These are phyloP conservation scores for Acorus gramineus DNA, from an alignment of 106 monocot genomes.

Conservation along the genomic window DNA sequence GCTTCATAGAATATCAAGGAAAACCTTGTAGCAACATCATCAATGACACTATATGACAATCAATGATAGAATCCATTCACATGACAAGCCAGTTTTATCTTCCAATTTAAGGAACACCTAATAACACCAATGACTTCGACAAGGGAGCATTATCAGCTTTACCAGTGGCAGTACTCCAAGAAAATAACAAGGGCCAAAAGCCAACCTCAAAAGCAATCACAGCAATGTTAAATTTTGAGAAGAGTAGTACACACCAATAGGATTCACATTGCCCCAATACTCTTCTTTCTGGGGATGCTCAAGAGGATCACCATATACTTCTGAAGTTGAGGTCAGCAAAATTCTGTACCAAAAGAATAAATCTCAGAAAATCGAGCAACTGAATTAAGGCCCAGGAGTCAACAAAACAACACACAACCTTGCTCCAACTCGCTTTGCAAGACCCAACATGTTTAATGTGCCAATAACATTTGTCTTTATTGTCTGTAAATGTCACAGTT, in stretches of 20 bases:
- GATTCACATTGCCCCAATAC: conserved; percentile 99
- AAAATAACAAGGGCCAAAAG: too few relatives aligned
- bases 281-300: conserved; percentile 95
- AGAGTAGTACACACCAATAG: conserved; percentile 51
- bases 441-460: conserved; percentile 26
- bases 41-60: too few relatives aligned
- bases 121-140: too few relatives aligned
- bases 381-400: background rate
- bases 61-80: too few relatives aligned
- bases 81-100: too few relatives aligned
- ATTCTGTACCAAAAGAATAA: conserved; percentile 36
- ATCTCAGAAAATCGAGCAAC: background rate
- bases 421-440: conserved; percentile 24
- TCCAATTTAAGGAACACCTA: too few relatives aligned
- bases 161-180: too few relatives aligned
- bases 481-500: conserved; percentile 12
- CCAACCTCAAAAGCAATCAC: too few relatives aligned
- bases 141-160: too few relatives aligned
- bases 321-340: conserved; percentile 89
- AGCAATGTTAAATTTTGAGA: background rate
- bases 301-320: conserved; percentile 98
- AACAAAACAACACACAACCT: conserved; percentile 1
- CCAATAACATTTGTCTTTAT: conserved; percentile 28
- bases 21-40: too few relatives aligned
- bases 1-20: too few relatives aligned